Percentiles rank a stretch among this genome's conserved stretches.
These are phyloP conservation scores for Sporothrix humicola DNA, from an alignment of 2,329 filamentous ascomycete genomes.

Conservation along the genomic window DNA sequence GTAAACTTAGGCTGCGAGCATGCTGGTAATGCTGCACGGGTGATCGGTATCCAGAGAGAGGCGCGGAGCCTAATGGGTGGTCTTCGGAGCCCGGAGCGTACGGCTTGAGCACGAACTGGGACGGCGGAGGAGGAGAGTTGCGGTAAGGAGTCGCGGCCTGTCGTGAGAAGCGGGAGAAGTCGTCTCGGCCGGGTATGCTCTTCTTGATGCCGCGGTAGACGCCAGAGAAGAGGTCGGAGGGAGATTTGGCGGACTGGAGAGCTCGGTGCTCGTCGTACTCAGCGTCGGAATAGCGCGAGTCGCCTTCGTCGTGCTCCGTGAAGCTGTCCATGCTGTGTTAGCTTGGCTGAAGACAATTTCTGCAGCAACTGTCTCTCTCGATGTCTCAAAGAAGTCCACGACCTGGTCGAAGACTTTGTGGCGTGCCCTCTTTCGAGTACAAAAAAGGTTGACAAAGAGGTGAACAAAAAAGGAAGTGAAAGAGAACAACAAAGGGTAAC, in stretches of 20 bases:
- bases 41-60: slow-evolving; percentile 38
- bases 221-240: slow-evolving; percentile 57
- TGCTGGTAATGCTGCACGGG: slow-evolving; percentile 49
- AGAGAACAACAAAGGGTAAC: neutral
- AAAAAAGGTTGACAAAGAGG: slow-evolving; percentile 5
- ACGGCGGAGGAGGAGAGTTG: slow-evolving; percentile 31
- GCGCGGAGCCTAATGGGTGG: slow-evolving; percentile 43
- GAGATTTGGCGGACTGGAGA: slow-evolving; percentile 45
- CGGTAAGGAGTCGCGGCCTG: slow-evolving; percentile 49
- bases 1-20: slow-evolving; percentile 60
- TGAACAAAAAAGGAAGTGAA: neutral
- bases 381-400: neutral
- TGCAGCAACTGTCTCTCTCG: slow-evolving; percentile 3
- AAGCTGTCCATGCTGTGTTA: slow-evolving; percentile 45
- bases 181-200: slow-evolving; percentile 52
- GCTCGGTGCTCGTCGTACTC: slow-evolving; percentile 51
- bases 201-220: slow-evolving; percentile 60
- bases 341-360: slow-evolving; percentile 36
- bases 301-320: slow-evolving; percentile 44
- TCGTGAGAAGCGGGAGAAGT: slow-evolving; percentile 52
- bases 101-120: slow-evolving; percentile 46
- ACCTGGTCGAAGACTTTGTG: neutral
- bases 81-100: slow-evolving; percentile 36
- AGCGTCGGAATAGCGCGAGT: slow-evolving; percentile 53
- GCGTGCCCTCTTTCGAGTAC: neutral